Conservation (phyloP, 371 early-diverging fungal species). For the Rhizopus stolonifer region DNA sequence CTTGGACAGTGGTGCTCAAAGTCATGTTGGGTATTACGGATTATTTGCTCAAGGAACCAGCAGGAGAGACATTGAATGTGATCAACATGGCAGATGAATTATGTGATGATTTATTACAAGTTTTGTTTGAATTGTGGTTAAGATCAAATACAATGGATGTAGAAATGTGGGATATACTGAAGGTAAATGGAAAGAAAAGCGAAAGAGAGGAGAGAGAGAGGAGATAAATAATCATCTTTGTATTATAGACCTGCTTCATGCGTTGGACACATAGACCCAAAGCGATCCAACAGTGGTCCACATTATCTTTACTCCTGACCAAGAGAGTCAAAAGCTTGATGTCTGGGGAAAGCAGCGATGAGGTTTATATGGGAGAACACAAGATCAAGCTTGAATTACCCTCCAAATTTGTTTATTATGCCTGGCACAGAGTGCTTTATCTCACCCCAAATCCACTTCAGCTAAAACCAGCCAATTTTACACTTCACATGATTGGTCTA, state of each 20-base stretch:
- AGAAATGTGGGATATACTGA: constrained; percentile 76
- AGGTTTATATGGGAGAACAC: constrained; percentile 56
- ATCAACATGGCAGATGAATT: constrained; percentile 73
- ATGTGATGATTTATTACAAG: constrained; percentile 67
- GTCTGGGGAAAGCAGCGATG: constrained; percentile 59
- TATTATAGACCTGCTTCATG: constrained; percentile 47
- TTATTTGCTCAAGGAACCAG: constrained; percentile 61
- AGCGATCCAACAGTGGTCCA: constrained; percentile 72
- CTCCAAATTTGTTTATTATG: constrained; percentile 62
- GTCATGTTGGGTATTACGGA: constrained; percentile 74
- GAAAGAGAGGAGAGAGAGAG: background rate
- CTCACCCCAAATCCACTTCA: constrained; percentile 64
- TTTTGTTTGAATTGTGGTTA: constrained; percentile 75
- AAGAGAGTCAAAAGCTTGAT: constrained; percentile 60
- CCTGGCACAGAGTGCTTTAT: constrained; percentile 74
- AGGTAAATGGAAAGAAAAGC: constrained; percentile 20
- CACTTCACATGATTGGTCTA: constrained; percentile 66
- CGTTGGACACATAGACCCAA: constrained; percentile 75
- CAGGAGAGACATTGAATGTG: constrained; percentile 38
- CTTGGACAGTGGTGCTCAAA: constrained; percentile 77
- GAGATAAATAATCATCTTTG: background rate
- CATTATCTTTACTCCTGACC: constrained; percentile 57
- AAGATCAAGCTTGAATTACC: constrained; percentile 66
- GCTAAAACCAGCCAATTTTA: constrained; percentile 64
- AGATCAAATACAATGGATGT: constrained; percentile 61